Base-by-base conservation (phyloP, 805 yeast species). In the Groenewaldozyma tartarivorans region DNA sequence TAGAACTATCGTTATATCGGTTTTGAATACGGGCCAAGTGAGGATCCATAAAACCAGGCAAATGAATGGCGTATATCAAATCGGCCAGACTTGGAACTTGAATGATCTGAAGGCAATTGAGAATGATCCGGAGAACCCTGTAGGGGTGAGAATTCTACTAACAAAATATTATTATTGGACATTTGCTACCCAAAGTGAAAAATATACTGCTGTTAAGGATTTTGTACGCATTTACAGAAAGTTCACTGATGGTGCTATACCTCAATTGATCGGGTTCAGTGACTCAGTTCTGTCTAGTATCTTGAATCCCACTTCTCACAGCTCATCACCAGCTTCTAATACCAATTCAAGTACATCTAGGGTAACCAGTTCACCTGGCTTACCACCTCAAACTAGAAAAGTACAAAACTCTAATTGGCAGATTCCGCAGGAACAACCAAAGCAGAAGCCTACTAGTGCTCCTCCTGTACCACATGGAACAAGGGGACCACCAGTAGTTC, bases 31-130 rank as follows among this genome's bases (percentile, higher is more conserved):
- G 4, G 90, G 90, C 0, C 63, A 81, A 20, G 79, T 83, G 24
- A 69, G 78, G 43, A 52, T 88, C 9, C 95, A 87, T 57, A 88
- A 90, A 60, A 95, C 94, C 2, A 86, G 76, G 56, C 81, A 81
- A 50, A 66, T 73, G 6, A 82, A 83, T 50, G 79, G 82, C 1
- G 59, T 78, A 1, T 76, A 82, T 52, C 96, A 88, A 61, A 84
- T 88, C 39, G 97, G 97, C 24, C 73, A 96, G 53, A 81, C 94
- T 2, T 88, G 97, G 97, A 78, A 76, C 47, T 63, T 90, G 52
- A 82, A 74, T 45, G 94, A 84, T 50, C 64, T 90, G 48, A 58
- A 67, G 3, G 58, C 61, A 33, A 58, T 88, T 2, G 76, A 77
- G 24, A 67, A 73, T 41, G 84, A 79, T 45, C 21, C 40, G n/a